Evolutionary conservation across 2,329 filamentous ascomycete species (phyloP).

Genomic region (Epichloe scottii): DNA sequence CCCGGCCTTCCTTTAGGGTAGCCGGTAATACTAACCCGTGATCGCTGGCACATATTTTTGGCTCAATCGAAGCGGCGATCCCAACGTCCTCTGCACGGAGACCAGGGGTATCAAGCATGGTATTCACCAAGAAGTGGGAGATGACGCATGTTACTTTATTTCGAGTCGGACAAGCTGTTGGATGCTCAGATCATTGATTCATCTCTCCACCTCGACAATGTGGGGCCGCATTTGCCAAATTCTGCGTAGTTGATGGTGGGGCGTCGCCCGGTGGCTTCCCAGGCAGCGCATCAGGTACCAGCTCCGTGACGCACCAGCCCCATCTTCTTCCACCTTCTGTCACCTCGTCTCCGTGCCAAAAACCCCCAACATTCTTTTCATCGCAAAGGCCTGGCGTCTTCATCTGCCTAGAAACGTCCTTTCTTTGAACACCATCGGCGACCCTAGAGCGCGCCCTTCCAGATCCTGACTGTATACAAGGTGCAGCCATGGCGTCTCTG

Average conservation of each 20-base stretch:
- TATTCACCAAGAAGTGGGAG: neutral
- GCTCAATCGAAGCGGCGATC: neutral
- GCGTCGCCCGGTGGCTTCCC: neutral
- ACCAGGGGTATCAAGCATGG: neutral
- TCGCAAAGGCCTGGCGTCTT: neutral
- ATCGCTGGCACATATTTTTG: neutral
- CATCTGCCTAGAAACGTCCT: neutral
- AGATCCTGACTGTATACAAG: neutral
- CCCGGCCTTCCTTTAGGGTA: neutral
- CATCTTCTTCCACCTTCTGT: neutral
- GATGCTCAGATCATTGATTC: no score
- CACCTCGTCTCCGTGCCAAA: neutral
- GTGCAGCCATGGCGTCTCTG: conserved; percentile 34
- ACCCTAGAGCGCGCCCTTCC: neutral
- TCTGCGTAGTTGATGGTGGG: neutral
- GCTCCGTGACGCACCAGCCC: neutral
- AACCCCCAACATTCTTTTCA: neutral
- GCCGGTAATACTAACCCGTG: no score
- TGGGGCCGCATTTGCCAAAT: neutral
- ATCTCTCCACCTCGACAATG: neutral
- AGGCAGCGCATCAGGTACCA: neutral
- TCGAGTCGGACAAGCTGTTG: no score
- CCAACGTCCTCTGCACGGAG: neutral
- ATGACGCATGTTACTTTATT: no score
- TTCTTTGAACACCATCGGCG: neutral